Evolutionary conservation across 768 basidiomycete genomes (phyloP).

Genomic region (Favolaschia claudopus): DNA sequence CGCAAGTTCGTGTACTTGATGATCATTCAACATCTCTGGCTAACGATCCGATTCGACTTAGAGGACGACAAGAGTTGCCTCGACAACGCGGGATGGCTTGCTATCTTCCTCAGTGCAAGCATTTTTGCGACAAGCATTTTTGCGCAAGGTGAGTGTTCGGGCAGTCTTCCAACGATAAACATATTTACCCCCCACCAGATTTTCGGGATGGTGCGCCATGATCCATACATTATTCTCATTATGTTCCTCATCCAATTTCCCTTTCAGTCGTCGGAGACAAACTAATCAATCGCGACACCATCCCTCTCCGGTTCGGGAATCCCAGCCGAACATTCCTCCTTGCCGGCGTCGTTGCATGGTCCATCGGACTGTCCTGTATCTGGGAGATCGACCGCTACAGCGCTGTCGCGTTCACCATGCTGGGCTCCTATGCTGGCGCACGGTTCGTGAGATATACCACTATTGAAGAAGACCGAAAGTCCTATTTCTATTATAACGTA

Average conservation of each 20-base stretch:
- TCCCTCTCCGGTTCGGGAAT: constrained; percentile 50
- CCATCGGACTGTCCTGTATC: constrained; percentile 35
- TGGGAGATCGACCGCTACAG: constrained; percentile 42
- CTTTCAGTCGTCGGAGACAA: constrained; percentile 41
- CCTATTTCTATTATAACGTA: constrained; percentile 48
- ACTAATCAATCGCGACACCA: constrained; percentile 43
- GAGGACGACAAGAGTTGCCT: constrained; percentile 28
- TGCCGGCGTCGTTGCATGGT: constrained; percentile 43
- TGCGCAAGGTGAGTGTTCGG: constrained; percentile 34
- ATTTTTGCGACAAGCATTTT: constrained; percentile 52
- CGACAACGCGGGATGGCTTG: constrained; percentile 35
- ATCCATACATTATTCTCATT: constrained; percentile 27
- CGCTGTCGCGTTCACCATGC: constrained; percentile 33
- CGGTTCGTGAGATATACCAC: constrained; percentile 40
- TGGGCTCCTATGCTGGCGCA: constrained; percentile 37
- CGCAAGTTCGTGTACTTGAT: constrained; percentile 19
- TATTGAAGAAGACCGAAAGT: constrained; percentile 39
- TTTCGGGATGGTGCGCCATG: constrained; percentile 19
- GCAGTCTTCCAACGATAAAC: neutral
- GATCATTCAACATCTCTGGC: neutral
- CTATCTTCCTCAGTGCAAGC: constrained; percentile 41
- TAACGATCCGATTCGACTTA: neutral
- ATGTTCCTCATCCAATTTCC: constrained; percentile 34
- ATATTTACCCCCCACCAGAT: neutral
- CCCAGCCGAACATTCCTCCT: constrained; percentile 33